Conservation (phyloP, 495 filamentous ascomycete genomes). For the Neurospora hispaniola region DNA sequence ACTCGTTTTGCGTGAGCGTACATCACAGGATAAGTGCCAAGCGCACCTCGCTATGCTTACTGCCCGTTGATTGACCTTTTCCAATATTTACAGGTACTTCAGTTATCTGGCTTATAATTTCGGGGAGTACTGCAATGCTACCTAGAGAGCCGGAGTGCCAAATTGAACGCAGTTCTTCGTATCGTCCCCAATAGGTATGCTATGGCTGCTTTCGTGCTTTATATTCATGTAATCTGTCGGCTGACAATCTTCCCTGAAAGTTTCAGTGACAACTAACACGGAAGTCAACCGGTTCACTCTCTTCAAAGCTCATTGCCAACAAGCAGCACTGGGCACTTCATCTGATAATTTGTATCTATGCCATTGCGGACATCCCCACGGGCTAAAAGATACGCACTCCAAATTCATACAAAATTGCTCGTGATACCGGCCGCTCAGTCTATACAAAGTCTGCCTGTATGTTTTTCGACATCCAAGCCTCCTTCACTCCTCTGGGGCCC, state of each 20-base stretch:
- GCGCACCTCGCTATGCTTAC: not conserved
- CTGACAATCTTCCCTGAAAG: not conserved
- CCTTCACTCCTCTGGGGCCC: not conserved
- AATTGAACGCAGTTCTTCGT: not conserved
- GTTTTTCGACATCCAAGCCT: not conserved
- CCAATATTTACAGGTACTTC: not conserved
- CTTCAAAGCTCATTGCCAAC: not conserved
- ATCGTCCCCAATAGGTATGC: not conserved
- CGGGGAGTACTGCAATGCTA: not conserved
- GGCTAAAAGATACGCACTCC: not conserved
- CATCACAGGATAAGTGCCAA: not conserved
- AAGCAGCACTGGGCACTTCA: not conserved
- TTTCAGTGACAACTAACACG: not conserved
- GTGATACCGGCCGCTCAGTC: not conserved
- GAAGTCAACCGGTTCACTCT: not conserved
- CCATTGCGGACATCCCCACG: not conserved
- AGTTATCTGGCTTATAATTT: not conserved
- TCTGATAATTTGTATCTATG: not conserved
- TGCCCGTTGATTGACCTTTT: not conserved
- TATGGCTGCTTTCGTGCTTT: not conserved
- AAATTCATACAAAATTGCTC: not conserved
- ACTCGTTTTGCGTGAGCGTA: not conserved
- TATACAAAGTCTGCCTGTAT: not conserved
- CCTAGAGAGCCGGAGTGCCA: not conserved
- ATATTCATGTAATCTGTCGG: not conserved